phyloP scores from a whole-genome alignment of 1,284 basidiomycete genomes.

The Puccinia hordei region DNA sequence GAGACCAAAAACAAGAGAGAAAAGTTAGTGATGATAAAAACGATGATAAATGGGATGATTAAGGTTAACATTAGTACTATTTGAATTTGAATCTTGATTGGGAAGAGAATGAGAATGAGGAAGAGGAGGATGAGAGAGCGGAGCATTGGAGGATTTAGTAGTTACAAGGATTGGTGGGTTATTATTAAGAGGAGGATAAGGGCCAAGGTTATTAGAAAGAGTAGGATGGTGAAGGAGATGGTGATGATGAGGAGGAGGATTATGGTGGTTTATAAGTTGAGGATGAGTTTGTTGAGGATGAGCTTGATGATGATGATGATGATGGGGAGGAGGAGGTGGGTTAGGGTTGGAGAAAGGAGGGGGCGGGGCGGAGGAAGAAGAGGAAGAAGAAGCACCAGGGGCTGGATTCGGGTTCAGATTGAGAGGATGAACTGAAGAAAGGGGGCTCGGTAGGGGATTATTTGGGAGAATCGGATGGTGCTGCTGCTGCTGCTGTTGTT shows the following conservation, averaged over 20 bases:
- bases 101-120: too few relatives aligned
- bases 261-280: too few relatives aligned
- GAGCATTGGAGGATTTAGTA: neutral
- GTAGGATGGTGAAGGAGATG: constrained; percentile 58
- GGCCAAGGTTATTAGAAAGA: constrained; percentile 59
- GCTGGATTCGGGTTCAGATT: too few relatives aligned
- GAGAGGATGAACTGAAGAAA: too few relatives aligned
- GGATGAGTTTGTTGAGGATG: constrained; percentile 56
- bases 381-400: neutral
- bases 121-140: neutral
- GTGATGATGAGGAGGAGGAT: constrained; percentile 62
- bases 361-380: neutral
- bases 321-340: neutral
- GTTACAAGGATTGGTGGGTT: neutral
- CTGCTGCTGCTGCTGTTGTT: constrained; percentile 24
- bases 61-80: too few relatives aligned
- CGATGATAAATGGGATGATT: constrained; percentile 69
- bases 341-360: neutral
- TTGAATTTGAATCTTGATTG: constrained; percentile 59
- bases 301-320: neutral
- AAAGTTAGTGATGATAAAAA: neutral
- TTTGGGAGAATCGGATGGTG: too few relatives aligned
- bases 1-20: neutral
- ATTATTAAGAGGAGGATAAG: constrained; percentile 78
- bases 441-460: neutral